A percentile compares a stretch with the other conserved stretches of the same genome.
Evolutionary conservation across 257 asterid genomes (phyloP).

Genomic region (Ehretia macrophylla): DNA sequence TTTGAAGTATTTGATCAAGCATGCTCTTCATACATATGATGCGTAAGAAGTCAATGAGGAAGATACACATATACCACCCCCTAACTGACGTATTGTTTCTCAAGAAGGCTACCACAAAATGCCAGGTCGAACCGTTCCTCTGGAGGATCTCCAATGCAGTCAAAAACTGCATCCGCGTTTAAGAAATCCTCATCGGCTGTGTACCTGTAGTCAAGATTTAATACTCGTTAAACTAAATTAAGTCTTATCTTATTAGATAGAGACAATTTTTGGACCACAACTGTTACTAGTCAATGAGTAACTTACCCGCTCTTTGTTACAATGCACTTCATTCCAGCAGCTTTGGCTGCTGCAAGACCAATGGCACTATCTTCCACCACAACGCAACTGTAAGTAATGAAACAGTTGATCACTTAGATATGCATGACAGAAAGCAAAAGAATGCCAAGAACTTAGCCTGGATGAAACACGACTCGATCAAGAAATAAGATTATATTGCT

Average conservation of each 20-base stretch:
- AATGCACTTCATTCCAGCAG: constrained; percentile 94
- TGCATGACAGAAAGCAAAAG: constrained; percentile 6
- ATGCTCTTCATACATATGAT: background rate
- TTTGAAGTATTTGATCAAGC: background rate
- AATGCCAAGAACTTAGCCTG: background rate
- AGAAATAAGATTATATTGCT: too few relatives aligned
- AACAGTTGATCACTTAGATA: constrained; percentile 4
- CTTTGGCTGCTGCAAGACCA: constrained; percentile 95
- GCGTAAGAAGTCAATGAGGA: background rate
- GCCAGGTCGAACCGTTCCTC: constrained; percentile 85
- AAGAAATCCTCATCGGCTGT: constrained; percentile 83
- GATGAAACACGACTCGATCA: background rate
- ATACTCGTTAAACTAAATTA: too few relatives aligned
- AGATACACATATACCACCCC: too few relatives aligned
- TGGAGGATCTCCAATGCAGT: constrained; percentile 95
- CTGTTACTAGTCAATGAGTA: constrained; percentile 2
- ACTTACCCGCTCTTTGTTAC: constrained; percentile 93
- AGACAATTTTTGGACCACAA: background rate
- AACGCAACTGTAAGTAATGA: constrained; percentile 53
- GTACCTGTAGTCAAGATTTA: constrained; percentile 40
- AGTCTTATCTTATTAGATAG: background rate
- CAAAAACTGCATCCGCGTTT: constrained; percentile 93
- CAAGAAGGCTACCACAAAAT: constrained; percentile 76
- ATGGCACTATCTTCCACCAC: constrained; percentile 97
- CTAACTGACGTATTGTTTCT: constrained; percentile 64